Conservation (phyloP, 164 flowering plant species). For the Euptelea pleiosperma region DNA sequence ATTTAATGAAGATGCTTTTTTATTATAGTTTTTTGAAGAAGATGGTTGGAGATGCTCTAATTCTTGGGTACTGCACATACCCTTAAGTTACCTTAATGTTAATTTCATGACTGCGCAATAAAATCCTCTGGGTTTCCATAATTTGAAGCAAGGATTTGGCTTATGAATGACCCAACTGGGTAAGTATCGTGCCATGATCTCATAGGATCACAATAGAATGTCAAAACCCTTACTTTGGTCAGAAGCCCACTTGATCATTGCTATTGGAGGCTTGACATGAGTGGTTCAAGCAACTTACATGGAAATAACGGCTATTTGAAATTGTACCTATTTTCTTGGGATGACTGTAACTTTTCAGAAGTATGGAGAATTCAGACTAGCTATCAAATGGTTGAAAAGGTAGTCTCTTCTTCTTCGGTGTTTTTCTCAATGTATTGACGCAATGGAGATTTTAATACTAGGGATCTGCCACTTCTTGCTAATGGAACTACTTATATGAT, state of each 20-base stretch:
- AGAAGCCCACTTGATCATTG: constrained; percentile 58
- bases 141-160: constrained; percentile 46
- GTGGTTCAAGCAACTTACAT: too few relatives aligned
- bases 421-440: not conserved
- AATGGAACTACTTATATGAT: too few relatives aligned
- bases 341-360: not conserved
- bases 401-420: not conserved
- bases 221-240: constrained; percentile 37
- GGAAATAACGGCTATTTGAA: not conserved
- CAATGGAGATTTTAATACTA: too few relatives aligned
- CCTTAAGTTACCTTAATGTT: constrained; percentile 44
- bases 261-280: not conserved
- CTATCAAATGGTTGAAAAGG: not conserved
- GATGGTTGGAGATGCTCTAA: too few relatives aligned
- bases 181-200: constrained; percentile 68
- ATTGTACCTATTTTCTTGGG: not conserved
- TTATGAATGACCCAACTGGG: constrained; percentile 35
- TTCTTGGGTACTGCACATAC: constrained; percentile 37
- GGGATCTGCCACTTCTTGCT: too few relatives aligned
- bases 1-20: too few relatives aligned
- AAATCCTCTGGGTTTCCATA: constrained; percentile 36
- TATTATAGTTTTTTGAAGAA: too few relatives aligned
- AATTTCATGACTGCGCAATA: constrained; percentile 35
- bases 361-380: not conserved
- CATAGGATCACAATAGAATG: constrained; percentile 50